Evolutionary conservation across 202 grass and related monocot species (phyloP).

Genomic region (Zoysia matrella): DNA sequence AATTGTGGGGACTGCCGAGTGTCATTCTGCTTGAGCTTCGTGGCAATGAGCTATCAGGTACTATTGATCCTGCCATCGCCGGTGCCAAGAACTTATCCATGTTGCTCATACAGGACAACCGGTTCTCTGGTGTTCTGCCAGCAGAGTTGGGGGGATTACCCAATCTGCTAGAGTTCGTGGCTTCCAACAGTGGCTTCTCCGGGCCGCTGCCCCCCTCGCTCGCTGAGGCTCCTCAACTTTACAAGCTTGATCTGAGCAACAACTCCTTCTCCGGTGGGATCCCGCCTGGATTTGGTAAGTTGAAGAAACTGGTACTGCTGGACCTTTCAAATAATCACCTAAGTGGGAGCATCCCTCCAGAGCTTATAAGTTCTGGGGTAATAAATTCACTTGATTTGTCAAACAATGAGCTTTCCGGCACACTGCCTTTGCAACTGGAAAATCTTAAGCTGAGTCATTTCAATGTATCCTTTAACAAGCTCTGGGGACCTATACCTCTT

Average conservation of each 20-base stretch:
- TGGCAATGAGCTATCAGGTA: conserved; percentile 62
- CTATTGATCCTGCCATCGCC: conserved; percentile 59
- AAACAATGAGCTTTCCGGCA: conserved; percentile 62
- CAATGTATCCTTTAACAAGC: conserved; percentile 73
- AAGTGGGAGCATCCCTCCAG: conserved; percentile 54
- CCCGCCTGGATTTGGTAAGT: conserved; percentile 42
- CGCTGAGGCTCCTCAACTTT: conserved; percentile 14
- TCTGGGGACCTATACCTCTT: conserved; percentile 60
- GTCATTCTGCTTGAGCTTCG: conserved; percentile 65
- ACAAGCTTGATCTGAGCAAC: conserved; percentile 58
- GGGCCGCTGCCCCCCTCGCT: conserved; percentile 54
- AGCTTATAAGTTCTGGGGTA: conserved; percentile 45
- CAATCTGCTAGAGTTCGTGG: neutral
- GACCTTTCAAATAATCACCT: too few relatives aligned
- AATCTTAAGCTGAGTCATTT: conserved; percentile 51
- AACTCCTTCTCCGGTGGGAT: conserved; percentile 80
- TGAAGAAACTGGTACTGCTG: neutral
- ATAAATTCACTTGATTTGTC: conserved; percentile 72
- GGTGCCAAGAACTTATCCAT: too few relatives aligned
- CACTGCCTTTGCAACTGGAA: conserved; percentile 55
- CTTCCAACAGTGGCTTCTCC: conserved; percentile 58
- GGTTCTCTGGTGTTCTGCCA: too few relatives aligned
- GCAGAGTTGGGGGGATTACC: too few relatives aligned
- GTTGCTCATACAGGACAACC: too few relatives aligned
- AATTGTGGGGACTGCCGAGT: conserved; percentile 68